Base-by-base conservation (phyloP, 805 yeast species). In the Zygotorulaspora florentina region DNA sequence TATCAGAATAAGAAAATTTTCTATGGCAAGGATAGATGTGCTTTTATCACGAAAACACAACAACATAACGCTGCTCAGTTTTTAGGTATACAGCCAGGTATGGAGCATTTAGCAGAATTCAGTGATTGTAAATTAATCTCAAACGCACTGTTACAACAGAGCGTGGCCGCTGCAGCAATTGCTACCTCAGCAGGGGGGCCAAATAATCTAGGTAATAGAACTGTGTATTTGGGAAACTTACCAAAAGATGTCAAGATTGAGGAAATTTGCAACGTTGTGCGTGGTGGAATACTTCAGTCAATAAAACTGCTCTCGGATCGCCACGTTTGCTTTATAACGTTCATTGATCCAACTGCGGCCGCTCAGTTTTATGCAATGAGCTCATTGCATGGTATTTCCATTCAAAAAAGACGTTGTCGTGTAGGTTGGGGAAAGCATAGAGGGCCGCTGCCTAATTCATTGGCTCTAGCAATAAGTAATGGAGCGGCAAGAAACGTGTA, bases 381-480 rank as follows among this genome's bases (percentile, higher is more conserved):
- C 54, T 89, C 88, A 59, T 72, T 89, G 52, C 95, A 89, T 61
- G 96, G 96, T 1, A 72, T 91, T 49, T 79, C 89, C 15, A 85
- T 91, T 49, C 95, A 87, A 62, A 84, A 83, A 63, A 77, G 95
- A 58, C 77, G 90, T 58, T 84, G 91, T 54, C 87, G 87, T 64
- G 89, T 91, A 46, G 96, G 97, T 16, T 91, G 99, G 98, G 99
- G 98, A 39, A 90, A 88, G 67, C 96, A 91, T 62, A 83, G 95
- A 5, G 98, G 98, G 9, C 89, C 96, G 1, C 73, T 91, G 52
- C 83, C 95, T 9, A 85, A 87, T 55, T 89, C 95, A 2, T 75
- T 91, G 47, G 85, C 90, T 7, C 70, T 86, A 46, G 97, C 97
- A 0, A 96, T 90, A 20, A 82, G 93, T 17, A 85, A 87, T 52